Base-by-base conservation (phyloP, 495 filamentous ascomycete species). In the Glonium stellatum region DNA sequence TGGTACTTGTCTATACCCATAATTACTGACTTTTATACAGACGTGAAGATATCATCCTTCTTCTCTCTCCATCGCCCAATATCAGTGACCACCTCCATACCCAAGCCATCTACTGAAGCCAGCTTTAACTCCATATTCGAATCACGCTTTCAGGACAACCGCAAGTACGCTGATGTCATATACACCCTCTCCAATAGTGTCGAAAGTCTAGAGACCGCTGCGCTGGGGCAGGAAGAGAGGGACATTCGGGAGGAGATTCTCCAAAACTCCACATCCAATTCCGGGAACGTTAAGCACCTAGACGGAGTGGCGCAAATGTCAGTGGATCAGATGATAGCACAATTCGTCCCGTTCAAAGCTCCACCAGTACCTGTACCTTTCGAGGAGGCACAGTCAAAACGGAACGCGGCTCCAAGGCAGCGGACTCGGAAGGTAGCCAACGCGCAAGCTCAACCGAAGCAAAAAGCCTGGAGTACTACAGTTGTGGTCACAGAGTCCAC, bases 31-130 rank as follows among this genome's bases (percentile, higher is more conserved):
- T 10, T 52, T n/a, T 34, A 53, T 62, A 5, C 52, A 98, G 93
- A 95, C 69, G 78, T 97, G 47, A 85, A 85, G 62, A 77, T 96
- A 34, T 90, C 92, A 6, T 87, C 86, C 52, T 97, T 98, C 79
- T 98, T 97, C 76, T 93, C 93, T 58, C 87, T 92, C 61, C 90
- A 98, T 77, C 84, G 93, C 54, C 93, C 93, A 4, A 92, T 98
- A 65, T 95, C 89, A 56, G 81, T 96, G 66, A 92, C 88, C 27
- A 81, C 84, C 62, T 82, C 84, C 53, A 81, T 95, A 51, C 92
- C 92, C 44, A 83, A 84, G 41, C 75, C 82, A 12, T 80, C 89
- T 42, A 86, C 83, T 46, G 73, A 82, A 52, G 84, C 86, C 71
- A 79, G 84, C 39, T 96, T 96, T 69, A 84, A 88, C 58, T 77